Evolutionary conservation across 208 protist species (phyloP).

Genomic region (Novymonas esmeraldas): DNA sequence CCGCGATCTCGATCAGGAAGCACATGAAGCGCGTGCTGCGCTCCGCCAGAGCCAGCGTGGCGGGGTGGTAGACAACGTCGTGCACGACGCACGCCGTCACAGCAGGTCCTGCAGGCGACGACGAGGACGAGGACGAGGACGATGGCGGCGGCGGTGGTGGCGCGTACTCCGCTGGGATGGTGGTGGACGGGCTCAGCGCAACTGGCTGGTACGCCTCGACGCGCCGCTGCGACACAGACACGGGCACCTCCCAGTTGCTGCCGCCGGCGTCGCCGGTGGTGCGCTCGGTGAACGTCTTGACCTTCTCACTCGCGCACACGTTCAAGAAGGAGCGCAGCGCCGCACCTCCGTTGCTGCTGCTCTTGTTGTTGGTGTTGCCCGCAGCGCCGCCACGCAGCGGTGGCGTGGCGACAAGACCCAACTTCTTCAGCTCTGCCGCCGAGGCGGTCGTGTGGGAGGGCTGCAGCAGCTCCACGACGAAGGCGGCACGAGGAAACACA

Average conservation of each 20-base stretch:
- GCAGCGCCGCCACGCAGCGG: too few species aligned
- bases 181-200: not conserved
- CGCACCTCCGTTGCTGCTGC: too few species aligned
- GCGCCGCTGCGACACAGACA: constrained; percentile 78
- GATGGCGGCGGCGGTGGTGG: too few species aligned
- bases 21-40: constrained; percentile 81
- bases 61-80: constrained; percentile 89
- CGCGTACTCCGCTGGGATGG: constrained; percentile 20
- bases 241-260: constrained; percentile 90
- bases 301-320: constrained; percentile 82
- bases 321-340: constrained; percentile 61
- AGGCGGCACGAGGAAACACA: constrained; percentile 79
- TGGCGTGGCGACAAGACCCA: too few species aligned
- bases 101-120: not conserved
- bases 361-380: too few species aligned
- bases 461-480: constrained; percentile 85
- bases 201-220: constrained; percentile 56
- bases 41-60: constrained; percentile 72
- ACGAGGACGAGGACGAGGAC: not conserved
- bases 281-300: constrained; percentile 77
- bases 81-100: constrained; percentile 57
- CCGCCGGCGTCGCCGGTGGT: constrained; percentile 54
- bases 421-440: constrained; percentile 12
- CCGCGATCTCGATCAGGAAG: constrained; percentile 92
- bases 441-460: constrained; percentile 28